Evolutionary conservation across 441 rosid species (phyloP).

Genomic region (Geranium incanum): DNA sequence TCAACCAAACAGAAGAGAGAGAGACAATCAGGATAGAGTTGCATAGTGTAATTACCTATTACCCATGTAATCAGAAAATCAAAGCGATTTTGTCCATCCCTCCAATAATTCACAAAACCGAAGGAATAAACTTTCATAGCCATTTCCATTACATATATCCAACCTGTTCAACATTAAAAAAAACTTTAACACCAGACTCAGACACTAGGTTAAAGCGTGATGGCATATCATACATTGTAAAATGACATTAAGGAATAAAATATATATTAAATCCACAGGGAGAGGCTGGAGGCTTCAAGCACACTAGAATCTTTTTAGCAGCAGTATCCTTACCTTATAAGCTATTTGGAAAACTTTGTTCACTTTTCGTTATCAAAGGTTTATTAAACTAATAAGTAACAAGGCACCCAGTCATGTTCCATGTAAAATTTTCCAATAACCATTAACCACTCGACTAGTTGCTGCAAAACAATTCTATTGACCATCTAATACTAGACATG

Average conservation of each 20-base stretch:
- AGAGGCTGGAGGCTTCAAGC: conserved; percentile 2
- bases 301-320: background rate
- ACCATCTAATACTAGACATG: background rate
- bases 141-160: conserved; percentile 97
- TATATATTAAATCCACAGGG: background rate
- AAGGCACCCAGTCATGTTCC: conserved; percentile 1
- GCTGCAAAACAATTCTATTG: background rate
- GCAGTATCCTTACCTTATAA: background rate
- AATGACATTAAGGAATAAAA: background rate
- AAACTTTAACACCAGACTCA: conserved; percentile 15
- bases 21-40: conserved; percentile 2
- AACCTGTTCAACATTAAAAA: conserved; percentile 47
- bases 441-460: background rate
- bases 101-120: conserved; percentile 92
- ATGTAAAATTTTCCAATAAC: background rate
- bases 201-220: background rate
- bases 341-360: background rate
- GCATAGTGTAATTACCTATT: conserved; percentile 49
- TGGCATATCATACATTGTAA: conserved; percentile 1
- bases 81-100: conserved; percentile 91
- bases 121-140: conserved; percentile 74
- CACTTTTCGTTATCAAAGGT: background rate
- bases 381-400: background rate
- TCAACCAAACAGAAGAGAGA: background rate
- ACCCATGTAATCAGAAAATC: conserved; percentile 87